Base-by-base conservation (phyloP, 129 eudicot species). In the Flaveria trinervia region DNA sequence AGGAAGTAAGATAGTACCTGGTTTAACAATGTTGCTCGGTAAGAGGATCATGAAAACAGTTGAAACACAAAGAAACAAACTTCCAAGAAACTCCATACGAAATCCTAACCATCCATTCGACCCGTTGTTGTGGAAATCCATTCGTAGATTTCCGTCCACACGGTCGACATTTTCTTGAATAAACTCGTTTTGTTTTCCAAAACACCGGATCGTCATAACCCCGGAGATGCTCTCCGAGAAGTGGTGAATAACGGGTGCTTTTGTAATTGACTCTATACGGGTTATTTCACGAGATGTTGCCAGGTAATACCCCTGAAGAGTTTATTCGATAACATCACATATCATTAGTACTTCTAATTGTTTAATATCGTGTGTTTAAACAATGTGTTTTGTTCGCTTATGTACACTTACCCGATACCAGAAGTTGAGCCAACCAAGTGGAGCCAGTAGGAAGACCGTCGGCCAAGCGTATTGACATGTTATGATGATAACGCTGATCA, bases 401-500 rank as follows among this genome's bases (percentile, higher is more conserved):
- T 33, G 43, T 23, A 49, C 2, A 18, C 89, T 61, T 85, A 90
- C 92, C 93, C 88, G 89, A 68, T 86, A 91, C 97, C 97, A 91
- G 66, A 88, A 54, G 65, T 91, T 91, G 59, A 86, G 84, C 93
- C 97, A 91, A 18, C 75, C 76, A 7, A 91, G 85, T 23, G 97
- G 97, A 69, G 86, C 16, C 9, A 91, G 65, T 17, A 86, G 75
- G 72, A 91, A 71, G 41, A 79, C 55, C 16, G 89, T 88, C 0
- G 97, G 97, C 93, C 94, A 91, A 80, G 93, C 93, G 54, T 83
- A 82, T 76, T 84, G 89, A 61, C 86, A 83, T 0, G 93, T 88
- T 45, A 91, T 81, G 56, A 91, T 57, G 71, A 91, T 48, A 7
- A 85, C 84, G 66, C 89, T 79, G 7, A 88, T 73, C 68, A 91